Conservation (phyloP, 2,329 filamentous ascomycete species). For the Aspergillus ochraceus region DNA sequence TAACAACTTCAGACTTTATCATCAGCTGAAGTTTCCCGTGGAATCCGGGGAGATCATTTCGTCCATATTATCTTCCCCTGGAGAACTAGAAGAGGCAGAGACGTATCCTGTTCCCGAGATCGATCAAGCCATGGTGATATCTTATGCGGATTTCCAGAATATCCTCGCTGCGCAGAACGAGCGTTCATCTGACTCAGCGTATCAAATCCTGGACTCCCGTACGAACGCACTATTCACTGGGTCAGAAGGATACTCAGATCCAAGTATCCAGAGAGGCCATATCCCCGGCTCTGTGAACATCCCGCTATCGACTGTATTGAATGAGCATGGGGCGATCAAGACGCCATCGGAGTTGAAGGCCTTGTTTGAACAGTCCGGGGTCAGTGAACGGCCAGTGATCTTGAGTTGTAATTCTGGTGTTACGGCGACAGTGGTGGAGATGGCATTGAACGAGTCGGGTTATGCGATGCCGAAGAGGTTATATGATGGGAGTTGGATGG, state of each 20-base stretch:
- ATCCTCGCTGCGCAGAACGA: neutral
- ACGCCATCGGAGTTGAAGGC: constrained; percentile 8
- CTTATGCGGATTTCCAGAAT: constrained; percentile 16
- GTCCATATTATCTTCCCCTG: neutral
- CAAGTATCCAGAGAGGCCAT: constrained; percentile 22
- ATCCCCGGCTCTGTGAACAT: constrained; percentile 29
- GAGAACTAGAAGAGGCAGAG: neutral
- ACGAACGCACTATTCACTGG: constrained; percentile 22
- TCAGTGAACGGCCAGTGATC: constrained; percentile 16
- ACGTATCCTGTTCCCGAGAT: constrained; percentile 7
- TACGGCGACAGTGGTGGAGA: constrained; percentile 28
- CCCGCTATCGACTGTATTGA: constrained; percentile 22
- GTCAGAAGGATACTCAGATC: constrained; percentile 14
- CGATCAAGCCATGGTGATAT: constrained; percentile 8
- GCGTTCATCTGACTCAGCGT: neutral
- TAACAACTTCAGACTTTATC: constrained; percentile 31
- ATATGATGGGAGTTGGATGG: constrained; percentile 36
- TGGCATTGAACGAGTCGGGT: constrained; percentile 22
- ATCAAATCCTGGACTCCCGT: constrained; percentile 25
- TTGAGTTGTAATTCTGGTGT: constrained; percentile 33
- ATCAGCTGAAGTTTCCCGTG: constrained; percentile 20
- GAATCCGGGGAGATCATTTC: constrained; percentile 3
- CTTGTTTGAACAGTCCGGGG: constrained; percentile 18
- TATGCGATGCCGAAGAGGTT: constrained; percentile 20
- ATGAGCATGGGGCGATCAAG: constrained; percentile 13